These are phyloP conservation scores for Teratosphaeria gauchensis DNA, from an alignment of 2,329 filamentous ascomycete species.

Conservation along the genomic window DNA sequence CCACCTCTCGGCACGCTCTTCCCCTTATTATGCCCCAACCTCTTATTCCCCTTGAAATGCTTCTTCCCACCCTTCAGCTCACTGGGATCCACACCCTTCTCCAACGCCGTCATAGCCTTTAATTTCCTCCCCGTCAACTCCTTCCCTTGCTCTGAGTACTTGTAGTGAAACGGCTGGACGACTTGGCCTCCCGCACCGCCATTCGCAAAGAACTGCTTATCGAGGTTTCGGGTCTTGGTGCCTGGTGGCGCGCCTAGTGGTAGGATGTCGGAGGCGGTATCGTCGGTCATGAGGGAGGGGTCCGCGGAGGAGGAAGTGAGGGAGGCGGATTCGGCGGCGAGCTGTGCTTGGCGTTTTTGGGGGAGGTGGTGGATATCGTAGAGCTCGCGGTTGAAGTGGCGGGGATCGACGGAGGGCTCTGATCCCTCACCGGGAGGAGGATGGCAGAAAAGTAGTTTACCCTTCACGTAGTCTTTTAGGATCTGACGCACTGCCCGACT, in stretches of 20 bases:
- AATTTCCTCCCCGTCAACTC: slow-evolving; percentile 75
- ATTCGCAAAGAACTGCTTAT: slow-evolving; percentile 79
- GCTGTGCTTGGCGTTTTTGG: slow-evolving; percentile 61
- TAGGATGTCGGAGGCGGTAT: slow-evolving; percentile 39
- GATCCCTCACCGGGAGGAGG: slow-evolving; percentile 59
- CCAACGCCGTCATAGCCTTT: slow-evolving; percentile 67
- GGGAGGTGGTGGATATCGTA: slow-evolving; percentile 79
- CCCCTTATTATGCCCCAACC: slow-evolving; percentile 26
- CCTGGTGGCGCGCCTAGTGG: slow-evolving; percentile 36
- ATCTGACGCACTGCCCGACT: slow-evolving; percentile 81
- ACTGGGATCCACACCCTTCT: slow-evolving; percentile 73
- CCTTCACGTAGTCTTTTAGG: slow-evolving; percentile 94
- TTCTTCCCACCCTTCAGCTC: slow-evolving; percentile 75
- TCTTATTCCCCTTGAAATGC: slow-evolving; percentile 77
- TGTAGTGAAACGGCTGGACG: slow-evolving; percentile 75
- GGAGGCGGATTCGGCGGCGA: slow-evolving; percentile 40
- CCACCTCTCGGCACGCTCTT: slow-evolving; percentile 1
- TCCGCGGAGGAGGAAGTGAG: slow-evolving; percentile 28
- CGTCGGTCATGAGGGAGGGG: slow-evolving; percentile 32
- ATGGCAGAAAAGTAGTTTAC: slow-evolving; percentile 85
- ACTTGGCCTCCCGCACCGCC: slow-evolving; percentile 54
- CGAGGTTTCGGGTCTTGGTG: slow-evolving; percentile 64
- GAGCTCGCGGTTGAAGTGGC: slow-evolving; percentile 77
- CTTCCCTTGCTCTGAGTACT: slow-evolving; percentile 83
- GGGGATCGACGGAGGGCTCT: slow-evolving; percentile 55